Conservation (phyloP, 2,329 filamentous ascomycete genomes). For the Biscogniauxia mediterranea region DNA sequence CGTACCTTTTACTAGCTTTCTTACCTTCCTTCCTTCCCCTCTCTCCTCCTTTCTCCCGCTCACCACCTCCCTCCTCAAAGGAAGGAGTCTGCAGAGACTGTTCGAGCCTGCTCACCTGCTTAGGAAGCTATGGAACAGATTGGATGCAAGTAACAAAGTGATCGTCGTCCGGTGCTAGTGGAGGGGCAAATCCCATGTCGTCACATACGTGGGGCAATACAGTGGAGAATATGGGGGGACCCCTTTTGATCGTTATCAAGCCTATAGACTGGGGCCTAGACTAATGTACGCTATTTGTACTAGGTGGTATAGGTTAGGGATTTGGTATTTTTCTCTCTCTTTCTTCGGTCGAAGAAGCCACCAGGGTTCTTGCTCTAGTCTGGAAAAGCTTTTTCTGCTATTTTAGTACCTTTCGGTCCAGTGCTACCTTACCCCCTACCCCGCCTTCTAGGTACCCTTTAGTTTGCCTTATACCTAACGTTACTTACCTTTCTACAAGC, state of each 20-base stretch:
- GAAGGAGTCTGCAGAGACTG: neutral
- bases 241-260: neutral
- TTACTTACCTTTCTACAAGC: neutral
- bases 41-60: neutral
- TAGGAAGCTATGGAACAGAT: neutral
- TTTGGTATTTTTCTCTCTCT: no score
- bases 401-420: neutral
- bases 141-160: neutral
- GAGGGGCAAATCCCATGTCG: neutral
- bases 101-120: neutral
- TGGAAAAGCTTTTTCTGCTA: neutral
- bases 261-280: neutral
- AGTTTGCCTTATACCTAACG: neutral
- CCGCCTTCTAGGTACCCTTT: neutral
- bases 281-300: no score
- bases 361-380: neutral
- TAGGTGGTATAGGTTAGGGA: no score
- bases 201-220: conserved; percentile 1
- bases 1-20: neutral
- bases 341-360: neutral
- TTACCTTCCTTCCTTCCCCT: neutral
- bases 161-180: neutral
- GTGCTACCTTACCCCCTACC: neutral
- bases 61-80: neutral
- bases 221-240: neutral